These are phyloP conservation scores for Venturia asperata DNA, from an alignment of 2,329 filamentous ascomycete species.

Conservation along the genomic window DNA sequence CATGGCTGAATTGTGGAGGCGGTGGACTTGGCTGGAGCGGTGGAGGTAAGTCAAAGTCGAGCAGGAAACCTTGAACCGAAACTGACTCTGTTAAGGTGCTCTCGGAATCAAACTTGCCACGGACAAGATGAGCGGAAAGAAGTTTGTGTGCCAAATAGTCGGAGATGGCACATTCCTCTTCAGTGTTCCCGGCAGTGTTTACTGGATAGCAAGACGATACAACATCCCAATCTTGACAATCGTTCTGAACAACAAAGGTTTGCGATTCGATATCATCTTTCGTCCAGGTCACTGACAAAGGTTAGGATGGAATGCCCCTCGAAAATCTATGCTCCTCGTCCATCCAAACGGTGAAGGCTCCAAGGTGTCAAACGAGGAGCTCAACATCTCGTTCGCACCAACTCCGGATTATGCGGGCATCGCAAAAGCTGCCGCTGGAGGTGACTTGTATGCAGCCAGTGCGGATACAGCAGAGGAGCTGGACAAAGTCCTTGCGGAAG, in stretches of 20 bases:
- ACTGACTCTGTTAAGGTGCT: constrained; percentile 32
- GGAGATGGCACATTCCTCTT: constrained; percentile 64
- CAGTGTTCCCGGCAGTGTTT: constrained; percentile 56
- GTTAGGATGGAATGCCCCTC: constrained; percentile 56
- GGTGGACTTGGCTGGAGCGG: constrained; percentile 77
- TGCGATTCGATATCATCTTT: neutral
- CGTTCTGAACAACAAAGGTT: constrained; percentile 61
- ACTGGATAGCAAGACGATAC: constrained; percentile 62
- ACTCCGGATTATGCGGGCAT: constrained; percentile 62
- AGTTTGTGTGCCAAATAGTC: constrained; percentile 44
- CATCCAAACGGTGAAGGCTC: constrained; percentile 58
- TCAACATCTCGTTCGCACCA: constrained; percentile 61
- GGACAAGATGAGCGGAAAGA: constrained; percentile 29
- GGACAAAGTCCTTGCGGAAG: constrained; percentile 47
- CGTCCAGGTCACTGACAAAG: neutral
- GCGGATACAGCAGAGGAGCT: constrained; percentile 52
- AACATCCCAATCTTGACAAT: constrained; percentile 60
- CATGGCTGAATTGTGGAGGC: constrained; percentile 75
- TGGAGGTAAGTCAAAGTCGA: constrained; percentile 41
- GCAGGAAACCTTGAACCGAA: neutral
- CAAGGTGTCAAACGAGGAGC: constrained; percentile 54
- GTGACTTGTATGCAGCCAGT: constrained; percentile 53
- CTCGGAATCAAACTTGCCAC: constrained; percentile 69
- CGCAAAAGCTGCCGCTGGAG: constrained; percentile 57
- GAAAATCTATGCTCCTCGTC: constrained; percentile 54